Base-by-base conservation (phyloP, 192 early-diverging fungal species). In the Dispira parvispora region DNA sequence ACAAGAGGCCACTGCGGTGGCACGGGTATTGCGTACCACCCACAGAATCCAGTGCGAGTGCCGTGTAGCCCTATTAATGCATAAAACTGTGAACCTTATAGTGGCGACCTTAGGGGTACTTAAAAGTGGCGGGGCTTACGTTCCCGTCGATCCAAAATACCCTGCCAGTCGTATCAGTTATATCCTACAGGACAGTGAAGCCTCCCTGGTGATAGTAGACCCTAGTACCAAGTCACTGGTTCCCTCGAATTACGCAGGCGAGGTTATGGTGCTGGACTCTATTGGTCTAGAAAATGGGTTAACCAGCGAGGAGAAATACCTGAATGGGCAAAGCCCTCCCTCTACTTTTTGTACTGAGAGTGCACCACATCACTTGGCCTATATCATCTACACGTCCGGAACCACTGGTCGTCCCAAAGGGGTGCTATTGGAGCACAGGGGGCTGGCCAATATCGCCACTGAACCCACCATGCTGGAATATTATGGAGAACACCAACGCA, bases 351-450 rank as follows among this genome's bases (percentile, higher is more conserved):
- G 11, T 1, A 10, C 11, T 11, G 11, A n/a, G 8, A 32, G 16
- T 28, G 21, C 26, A 16, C 55, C 26, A 18, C 26, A 9, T 1
- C 27, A 57, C 26, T 18, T 57, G 18, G 55, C 55, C 21, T 57
- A 57, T 28, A 57, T 57, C 27, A 38, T 57, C 9, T 57, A 57
- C 26, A 57, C 55, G 8, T 57, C 55, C 11, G 55, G 55, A 16
- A 57, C 55, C 11, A 57, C 55, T n/a, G 55, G 55, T 6, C 55
- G 28, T 11, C 55, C 55, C 55, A 57, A 57, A 38, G 55, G 55
- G 10, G 55, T 57, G 10, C 26, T 57, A 38, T 13, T 57, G 26
- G 55, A 57, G 26, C 55, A 57, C 26, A 26, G 55, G 13, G 38
- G 55, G 1, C 8, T 57, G 26, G 21, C 8, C 23, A 32, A 25